These are phyloP conservation scores for Lagerstroemia speciosa DNA, from an alignment of 345 rosid genomes.

Conservation along the genomic window DNA sequence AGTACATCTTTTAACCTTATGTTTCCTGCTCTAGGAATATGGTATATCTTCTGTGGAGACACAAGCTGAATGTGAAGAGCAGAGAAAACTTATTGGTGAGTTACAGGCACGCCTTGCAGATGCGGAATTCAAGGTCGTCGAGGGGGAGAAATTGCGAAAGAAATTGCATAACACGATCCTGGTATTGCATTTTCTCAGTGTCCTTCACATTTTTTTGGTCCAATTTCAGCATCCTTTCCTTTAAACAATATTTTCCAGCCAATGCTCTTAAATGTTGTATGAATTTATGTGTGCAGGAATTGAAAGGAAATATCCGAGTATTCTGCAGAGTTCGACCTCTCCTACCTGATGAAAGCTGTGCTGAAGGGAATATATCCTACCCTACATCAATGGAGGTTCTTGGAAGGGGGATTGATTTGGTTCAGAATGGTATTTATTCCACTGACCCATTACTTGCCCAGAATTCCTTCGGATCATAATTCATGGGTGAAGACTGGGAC, in stretches of 20 bases:
- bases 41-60: constrained; percentile 70
- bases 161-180: constrained; percentile 91
- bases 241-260: not conserved
- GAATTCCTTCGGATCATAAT: not conserved
- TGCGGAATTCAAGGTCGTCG: constrained; percentile 77
- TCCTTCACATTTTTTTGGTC: no score
- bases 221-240: not conserved
- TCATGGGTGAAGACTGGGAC: not conserved
- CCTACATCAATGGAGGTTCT: constrained; percentile 67
- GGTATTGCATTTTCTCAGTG: constrained; percentile 30
- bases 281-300: constrained; percentile 39
- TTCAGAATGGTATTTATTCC: constrained; percentile 52
- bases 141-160: constrained; percentile 89
- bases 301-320: constrained; percentile 94
- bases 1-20: not conserved
- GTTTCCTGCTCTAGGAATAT: constrained; percentile 40
- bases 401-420: constrained; percentile 71
- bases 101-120: constrained; percentile 61
- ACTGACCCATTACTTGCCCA: not conserved
- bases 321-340: constrained; percentile 95
- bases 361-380: constrained; percentile 53
- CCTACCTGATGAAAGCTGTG: constrained; percentile 53
- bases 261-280: not conserved
- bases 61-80: constrained; percentile 61
- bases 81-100: constrained; percentile 56